Evolutionary conservation across 441 rosid genomes (phyloP), one percentile per base, ranked within the genome.

Genomic region (Erysimum cheiri): DNA sequence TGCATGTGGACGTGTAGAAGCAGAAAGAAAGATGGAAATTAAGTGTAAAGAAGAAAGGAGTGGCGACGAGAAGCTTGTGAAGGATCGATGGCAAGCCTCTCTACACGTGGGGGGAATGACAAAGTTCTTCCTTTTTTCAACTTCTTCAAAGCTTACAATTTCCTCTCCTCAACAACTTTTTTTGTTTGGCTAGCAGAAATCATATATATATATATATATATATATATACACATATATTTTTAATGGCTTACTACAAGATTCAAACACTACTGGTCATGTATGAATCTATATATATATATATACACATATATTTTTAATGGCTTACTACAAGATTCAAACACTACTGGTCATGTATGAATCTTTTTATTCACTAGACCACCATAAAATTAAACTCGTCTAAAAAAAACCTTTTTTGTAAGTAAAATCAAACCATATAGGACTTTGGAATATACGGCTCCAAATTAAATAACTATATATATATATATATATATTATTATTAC

Each of bases 91-190:
- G 14, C 60, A 57, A 36, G 75, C 69, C 69, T 35, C 77, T 55
- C 32, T 69, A 72, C 89, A 80, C 84, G 86, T 85, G 85, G 58
- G 86, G 64, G 61, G 84, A 85, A 79, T 82, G 84, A 80, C 78
- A 84, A 71, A 61, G 39, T 69, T 75, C 60, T 39, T 63, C 64
- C 22, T 74, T 74, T 69, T 74, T 17, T 40, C 70, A 46, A 28
- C 54, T 69, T 47, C 55, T 17, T 62, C 59, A 46, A 61, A 3
- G 64, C 60, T 63, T 61, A 28, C 60, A 37, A 10, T 75, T 62
- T 69, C 32, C 26, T 50, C 62, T 65, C 67, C 31, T 43, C 63
- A 52, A 52, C 72, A 64, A 62, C 64, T 9, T 55, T 35, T 15
- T 40, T 60, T 59, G 4, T 61, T 19, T 40, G 14, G 22, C 22